Evolutionary conservation across 2,329 filamentous ascomycete genomes (phyloP).

Genomic region (Fusarium nygamai): DNA sequence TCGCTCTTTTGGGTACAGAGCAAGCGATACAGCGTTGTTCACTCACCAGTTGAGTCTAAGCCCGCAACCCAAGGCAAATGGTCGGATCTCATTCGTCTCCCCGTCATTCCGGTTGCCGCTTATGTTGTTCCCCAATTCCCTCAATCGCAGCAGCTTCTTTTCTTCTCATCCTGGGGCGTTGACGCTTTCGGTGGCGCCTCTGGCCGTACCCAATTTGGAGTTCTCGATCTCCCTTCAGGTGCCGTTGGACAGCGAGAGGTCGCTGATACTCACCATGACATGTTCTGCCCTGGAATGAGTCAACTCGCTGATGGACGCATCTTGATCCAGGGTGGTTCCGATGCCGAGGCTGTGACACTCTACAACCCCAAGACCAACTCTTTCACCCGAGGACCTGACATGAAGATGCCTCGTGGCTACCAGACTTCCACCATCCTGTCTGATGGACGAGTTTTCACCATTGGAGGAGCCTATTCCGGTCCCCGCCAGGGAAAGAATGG

Average conservation of each 20-base stretch:
- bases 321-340: slow-evolving; percentile 64
- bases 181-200: slow-evolving; percentile 33
- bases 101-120: slow-evolving; percentile 29
- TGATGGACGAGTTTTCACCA: slow-evolving; percentile 65
- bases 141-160: slow-evolving; percentile 23
- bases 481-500: slow-evolving; percentile 62
- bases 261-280: slow-evolving; percentile 59
- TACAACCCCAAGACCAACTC: slow-evolving; percentile 52
- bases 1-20: slow-evolving; percentile 32
- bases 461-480: slow-evolving; percentile 65
- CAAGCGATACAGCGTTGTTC: slow-evolving; percentile 26
- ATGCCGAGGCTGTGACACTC: slow-evolving; percentile 58
- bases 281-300: slow-evolving; percentile 67
- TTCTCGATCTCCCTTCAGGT: slow-evolving; percentile 18
- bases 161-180: slow-evolving; percentile 29
- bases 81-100: slow-evolving; percentile 29
- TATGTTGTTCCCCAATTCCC: slow-evolving; percentile 30
- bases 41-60: background rate
- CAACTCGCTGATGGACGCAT: slow-evolving; percentile 58
- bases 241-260: slow-evolving; percentile 35
- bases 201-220: slow-evolving; percentile 27
- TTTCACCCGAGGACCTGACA: slow-evolving; percentile 53
- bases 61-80: slow-evolving; percentile 10
- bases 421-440: slow-evolving; percentile 61
- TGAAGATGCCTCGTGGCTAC: slow-evolving; percentile 62